Conservation (phyloP, 75 land plant genomes). For the Chamaecyparis obtusa region DNA sequence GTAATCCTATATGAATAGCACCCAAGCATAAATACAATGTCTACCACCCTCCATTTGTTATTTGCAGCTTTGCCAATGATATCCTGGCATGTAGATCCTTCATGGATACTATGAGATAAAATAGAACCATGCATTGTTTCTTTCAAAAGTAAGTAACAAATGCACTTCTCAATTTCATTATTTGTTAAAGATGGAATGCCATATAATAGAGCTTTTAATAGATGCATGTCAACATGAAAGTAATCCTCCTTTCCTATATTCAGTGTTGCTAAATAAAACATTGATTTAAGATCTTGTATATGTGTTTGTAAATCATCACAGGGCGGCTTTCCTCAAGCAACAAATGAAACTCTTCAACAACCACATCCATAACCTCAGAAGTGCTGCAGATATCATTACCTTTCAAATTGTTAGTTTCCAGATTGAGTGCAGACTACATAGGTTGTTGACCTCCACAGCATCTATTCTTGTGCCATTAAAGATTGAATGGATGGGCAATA, state of each 20-base stretch:
- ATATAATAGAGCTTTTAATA: constrained; percentile 50
- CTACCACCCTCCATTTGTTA: no score
- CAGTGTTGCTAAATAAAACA: not conserved
- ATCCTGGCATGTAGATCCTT: not conserved
- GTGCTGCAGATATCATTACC: constrained; percentile 54
- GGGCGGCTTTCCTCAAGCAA: constrained; percentile 67
- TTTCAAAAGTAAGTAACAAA: no score
- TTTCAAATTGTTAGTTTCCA: constrained; percentile 5
- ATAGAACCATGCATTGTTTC: constrained; percentile 4
- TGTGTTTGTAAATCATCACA: constrained; percentile 22
- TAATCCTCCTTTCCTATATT: constrained; percentile 24
- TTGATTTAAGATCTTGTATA: constrained; percentile 14
- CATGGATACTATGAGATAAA: not conserved
- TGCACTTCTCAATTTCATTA: constrained; percentile 33
- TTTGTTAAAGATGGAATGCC: constrained; percentile 26
- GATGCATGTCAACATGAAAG: constrained; percentile 32
- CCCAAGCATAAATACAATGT: no score
- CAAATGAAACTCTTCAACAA: constrained; percentile 43
- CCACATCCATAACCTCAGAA: constrained; percentile 28
- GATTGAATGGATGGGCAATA: constrained; percentile 49
- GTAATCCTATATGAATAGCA: no score
- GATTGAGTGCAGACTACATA: not conserved
- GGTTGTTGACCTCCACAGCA: not conserved
- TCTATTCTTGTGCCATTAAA: constrained; percentile 21
- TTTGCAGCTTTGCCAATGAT: not conserved